These are phyloP conservation scores for Flaveria bidentis DNA, from an alignment of 129 eudicot genomes.

Conservation along the genomic window DNA sequence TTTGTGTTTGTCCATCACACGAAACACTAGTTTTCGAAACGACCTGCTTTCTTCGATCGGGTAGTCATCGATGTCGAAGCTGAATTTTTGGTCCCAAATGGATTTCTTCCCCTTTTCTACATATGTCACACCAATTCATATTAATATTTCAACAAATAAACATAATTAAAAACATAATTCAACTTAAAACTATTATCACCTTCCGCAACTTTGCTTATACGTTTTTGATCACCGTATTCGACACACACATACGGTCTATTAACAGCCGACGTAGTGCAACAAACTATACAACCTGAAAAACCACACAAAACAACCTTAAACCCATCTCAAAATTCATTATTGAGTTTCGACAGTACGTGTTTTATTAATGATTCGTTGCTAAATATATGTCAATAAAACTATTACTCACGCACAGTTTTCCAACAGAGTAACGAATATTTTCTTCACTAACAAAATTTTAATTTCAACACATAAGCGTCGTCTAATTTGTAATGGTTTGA, in stretches of 20 bases:
- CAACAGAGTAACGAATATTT: too few species aligned
- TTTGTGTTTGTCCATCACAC: conserved; percentile 45
- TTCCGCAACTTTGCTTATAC: conserved; percentile 34
- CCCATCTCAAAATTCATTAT: not conserved
- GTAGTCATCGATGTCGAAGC: conserved; percentile 29
- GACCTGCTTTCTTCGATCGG: conserved; percentile 16
- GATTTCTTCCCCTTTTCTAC: conserved; percentile 40
- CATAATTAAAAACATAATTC: not conserved
- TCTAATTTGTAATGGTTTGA: not conserved
- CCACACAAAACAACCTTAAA: not conserved
- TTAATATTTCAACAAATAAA: not conserved
- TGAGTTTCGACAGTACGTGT: not conserved
- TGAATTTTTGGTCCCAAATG: conserved; percentile 42
- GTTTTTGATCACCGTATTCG: conserved; percentile 40
- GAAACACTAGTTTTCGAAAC: conserved; percentile 29
- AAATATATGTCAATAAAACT: too few species aligned
- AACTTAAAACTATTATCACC: not conserved
- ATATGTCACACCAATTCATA: not conserved
- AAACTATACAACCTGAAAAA: conserved; percentile 26
- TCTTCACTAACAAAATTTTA: too few species aligned
- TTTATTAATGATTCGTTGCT: too few species aligned
- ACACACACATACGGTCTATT: conserved; percentile 36
- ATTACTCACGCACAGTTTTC: too few species aligned
- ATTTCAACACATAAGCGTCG: too few species aligned
- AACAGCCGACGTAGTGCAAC: conserved; percentile 33